These are phyloP conservation scores for Ustilago hordei DNA, from an alignment of 1,284 basidiomycete genomes.

Conservation along the genomic window DNA sequence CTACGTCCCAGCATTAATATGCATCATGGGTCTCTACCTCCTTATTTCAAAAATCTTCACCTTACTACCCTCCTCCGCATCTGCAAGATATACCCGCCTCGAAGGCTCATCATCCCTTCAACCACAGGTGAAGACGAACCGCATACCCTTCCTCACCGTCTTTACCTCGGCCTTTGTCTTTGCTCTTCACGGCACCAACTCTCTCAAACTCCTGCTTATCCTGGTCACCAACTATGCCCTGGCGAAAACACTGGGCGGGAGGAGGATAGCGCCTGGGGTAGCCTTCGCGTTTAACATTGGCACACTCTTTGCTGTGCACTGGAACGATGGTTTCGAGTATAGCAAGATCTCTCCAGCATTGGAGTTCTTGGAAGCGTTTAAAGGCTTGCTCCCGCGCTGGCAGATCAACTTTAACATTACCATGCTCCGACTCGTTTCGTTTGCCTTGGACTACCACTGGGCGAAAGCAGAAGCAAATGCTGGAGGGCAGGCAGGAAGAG, in stretches of 20 bases:
- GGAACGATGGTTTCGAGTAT: conserved; percentile 81
- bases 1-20: conserved; percentile 61
- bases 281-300: conserved; percentile 83
- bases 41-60: conserved; percentile 61
- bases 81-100: conserved; percentile 20
- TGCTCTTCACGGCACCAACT: conserved; percentile 86
- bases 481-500: conserved; percentile 71
- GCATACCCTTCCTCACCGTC: conserved; percentile 72
- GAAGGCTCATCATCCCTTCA: neutral
- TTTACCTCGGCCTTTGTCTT: conserved; percentile 80
- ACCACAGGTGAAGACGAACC: conserved; percentile 68
- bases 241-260: conserved; percentile 58
- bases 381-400: conserved; percentile 86
- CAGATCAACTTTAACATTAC: conserved; percentile 96
- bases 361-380: conserved; percentile 77
- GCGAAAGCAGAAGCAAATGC: conserved; percentile 37
- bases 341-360: conserved; percentile 75
- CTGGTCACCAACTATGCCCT: conserved; percentile 80
- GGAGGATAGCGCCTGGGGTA: conserved; percentile 71
- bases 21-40: conserved; percentile 64
- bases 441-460: conserved; percentile 93
- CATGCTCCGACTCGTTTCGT: conserved; percentile 92
- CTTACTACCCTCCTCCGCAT: conserved; percentile 12
- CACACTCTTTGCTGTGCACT: conserved; percentile 83
- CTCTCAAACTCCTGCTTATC: conserved; percentile 82